Conservation (phyloP, 2,329 filamentous ascomycete genomes). For the Zalaria obscura region DNA sequence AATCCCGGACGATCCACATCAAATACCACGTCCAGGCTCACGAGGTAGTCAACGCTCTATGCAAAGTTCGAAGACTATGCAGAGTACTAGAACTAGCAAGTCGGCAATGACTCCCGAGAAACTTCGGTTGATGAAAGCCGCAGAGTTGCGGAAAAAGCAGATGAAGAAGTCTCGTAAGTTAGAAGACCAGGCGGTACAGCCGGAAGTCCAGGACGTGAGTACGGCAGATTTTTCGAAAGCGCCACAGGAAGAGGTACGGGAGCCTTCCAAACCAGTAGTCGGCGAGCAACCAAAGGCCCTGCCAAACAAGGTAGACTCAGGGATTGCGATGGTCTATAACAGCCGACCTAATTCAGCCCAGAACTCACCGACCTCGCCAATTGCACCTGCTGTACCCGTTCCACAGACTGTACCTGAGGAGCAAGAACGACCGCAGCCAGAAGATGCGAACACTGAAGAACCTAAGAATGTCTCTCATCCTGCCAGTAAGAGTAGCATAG, state of each 20-base stretch:
- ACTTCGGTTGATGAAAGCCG: constrained; percentile 80
- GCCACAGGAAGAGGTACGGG: neutral
- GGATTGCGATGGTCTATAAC: constrained; percentile 34
- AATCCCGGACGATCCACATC: constrained; percentile 18
- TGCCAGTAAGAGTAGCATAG: neutral
- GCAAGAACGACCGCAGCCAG: too few species aligned
- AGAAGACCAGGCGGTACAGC: too few species aligned
- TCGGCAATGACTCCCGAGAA: constrained; percentile 67
- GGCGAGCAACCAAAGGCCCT: constrained; percentile 9
- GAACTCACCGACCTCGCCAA: neutral
- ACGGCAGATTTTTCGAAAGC: too few species aligned
- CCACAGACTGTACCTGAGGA: neutral
- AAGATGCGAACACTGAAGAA: too few species aligned
- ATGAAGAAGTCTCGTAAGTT: constrained; percentile 24
- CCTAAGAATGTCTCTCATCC: neutral
- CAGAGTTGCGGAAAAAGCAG: constrained; percentile 79
- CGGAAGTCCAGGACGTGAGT: neutral
- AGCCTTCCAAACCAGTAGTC: constrained; percentile 7
- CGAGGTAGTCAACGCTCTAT: constrained; percentile 13
- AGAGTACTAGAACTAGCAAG: constrained; percentile 2
- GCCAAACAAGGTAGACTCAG: constrained; percentile 39
- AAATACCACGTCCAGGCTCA: constrained; percentile 16
- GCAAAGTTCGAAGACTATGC: neutral
- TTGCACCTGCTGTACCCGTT: neutral
- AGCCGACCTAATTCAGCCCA: neutral